Evolutionary conservation across 2,329 filamentous ascomycete genomes (phyloP).

Genomic region (Taxawa tesnikishii): DNA sequence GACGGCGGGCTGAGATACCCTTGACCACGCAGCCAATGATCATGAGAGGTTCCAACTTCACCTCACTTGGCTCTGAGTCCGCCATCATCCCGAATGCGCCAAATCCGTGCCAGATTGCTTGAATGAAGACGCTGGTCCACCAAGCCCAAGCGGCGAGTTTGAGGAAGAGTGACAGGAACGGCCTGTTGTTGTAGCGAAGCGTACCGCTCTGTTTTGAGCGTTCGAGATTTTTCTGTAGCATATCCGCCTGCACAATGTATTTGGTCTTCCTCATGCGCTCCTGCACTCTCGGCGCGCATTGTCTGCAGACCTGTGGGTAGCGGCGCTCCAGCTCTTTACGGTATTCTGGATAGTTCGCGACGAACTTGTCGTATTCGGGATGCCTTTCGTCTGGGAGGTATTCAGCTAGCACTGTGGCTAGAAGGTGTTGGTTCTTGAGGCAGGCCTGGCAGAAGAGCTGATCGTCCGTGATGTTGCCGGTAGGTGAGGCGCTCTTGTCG

Average conservation of each 20-base stretch:
- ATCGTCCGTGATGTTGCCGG: conserved; percentile 35
- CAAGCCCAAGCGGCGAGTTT: conserved; percentile 29
- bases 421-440: conserved; percentile 76
- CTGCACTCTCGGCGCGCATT: conserved; percentile 65
- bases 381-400: conserved; percentile 59
- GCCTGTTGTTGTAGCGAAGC: conserved; percentile 7
- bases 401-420: conserved; percentile 62
- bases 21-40: conserved; percentile 8
- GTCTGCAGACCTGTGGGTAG: conserved; percentile 79
- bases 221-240: conserved; percentile 13
- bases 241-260: conserved; percentile 73
- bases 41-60: conserved; percentile 4
- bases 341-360: conserved; percentile 57
- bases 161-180: conserved; percentile 2
- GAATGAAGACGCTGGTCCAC: conserved; percentile 24
- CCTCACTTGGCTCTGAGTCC: conserved; percentile 5
- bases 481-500: conserved; percentile 18
- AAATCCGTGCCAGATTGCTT: conserved; percentile 22
- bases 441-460: conserved; percentile 62
- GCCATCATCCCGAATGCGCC: conserved; percentile 3
- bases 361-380: conserved; percentile 56
- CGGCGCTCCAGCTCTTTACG: conserved; percentile 61
- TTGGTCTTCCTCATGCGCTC: conserved; percentile 56
- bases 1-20: conserved; percentile 8
- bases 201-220: conserved; percentile 18